phyloP scores from a whole-genome alignment of 805 yeast species.

The Candida tibetensis region DNA sequence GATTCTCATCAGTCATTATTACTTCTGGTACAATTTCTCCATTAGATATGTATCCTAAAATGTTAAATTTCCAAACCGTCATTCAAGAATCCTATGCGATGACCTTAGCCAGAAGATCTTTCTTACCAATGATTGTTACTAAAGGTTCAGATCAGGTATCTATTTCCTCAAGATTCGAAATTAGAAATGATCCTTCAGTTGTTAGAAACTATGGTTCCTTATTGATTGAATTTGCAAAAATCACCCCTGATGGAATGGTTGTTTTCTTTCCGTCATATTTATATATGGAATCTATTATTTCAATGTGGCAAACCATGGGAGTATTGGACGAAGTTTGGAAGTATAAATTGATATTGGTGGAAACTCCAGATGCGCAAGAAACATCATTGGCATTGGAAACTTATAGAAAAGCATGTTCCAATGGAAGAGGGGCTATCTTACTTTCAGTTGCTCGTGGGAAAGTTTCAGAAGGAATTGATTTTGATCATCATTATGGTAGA shows the following conservation, averaged over 20 bases:
- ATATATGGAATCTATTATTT: constrained; percentile 96
- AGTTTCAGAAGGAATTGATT: constrained; percentile 98
- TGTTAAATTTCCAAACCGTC: constrained; percentile 91
- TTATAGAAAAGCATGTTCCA: constrained; percentile 91
- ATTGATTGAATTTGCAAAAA: constrained; percentile 86
- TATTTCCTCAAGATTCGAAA: constrained; percentile 92
- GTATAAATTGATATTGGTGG: constrained; percentile 89
- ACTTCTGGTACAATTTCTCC: constrained; percentile 99
- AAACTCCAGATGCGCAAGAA: constrained; percentile 99
- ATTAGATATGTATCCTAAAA: constrained; percentile 96
- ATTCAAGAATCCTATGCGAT: constrained; percentile 93
- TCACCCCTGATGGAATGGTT: constrained; percentile 97
- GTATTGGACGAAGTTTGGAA: constrained; percentile 98
- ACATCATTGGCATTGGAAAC: constrained; percentile 94
- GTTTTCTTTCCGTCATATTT: constrained; percentile 96
- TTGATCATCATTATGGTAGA: constrained; percentile 96
- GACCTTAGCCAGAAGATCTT: constrained; percentile 90
- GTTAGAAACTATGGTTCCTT: constrained; percentile 95
- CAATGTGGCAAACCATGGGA: constrained; percentile 99
- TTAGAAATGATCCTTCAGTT: constrained; percentile 95
- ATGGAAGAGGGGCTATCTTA: constrained; percentile 96
- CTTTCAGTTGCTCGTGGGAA: constrained; percentile 98
- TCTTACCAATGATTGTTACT: constrained; percentile 92
- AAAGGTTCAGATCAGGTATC: constrained; percentile 98
- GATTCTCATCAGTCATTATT: constrained; percentile 87